phyloP scores from a whole-genome alignment of 352 stramenopile species.

The Pythium plurisporium region DNA sequence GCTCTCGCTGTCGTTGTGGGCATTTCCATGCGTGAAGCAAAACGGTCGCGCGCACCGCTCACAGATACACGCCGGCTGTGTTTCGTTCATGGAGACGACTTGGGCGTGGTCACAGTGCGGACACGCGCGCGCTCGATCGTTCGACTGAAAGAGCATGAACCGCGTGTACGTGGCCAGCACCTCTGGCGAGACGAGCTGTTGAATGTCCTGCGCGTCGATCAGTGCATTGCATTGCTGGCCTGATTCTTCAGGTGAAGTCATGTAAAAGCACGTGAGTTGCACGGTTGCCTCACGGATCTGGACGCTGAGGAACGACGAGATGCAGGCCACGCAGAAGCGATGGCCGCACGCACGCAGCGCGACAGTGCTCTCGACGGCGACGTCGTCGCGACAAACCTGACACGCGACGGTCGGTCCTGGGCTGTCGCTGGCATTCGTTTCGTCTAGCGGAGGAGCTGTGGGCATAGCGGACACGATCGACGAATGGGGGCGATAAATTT shows the following conservation, averaged over 20 bases:
- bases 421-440: too few species aligned
- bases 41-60: constrained; percentile 51
- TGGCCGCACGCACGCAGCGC: constrained; percentile 46
- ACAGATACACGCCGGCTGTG: constrained; percentile 43
- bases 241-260: not conserved
- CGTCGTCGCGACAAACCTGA: constrained; percentile 74
- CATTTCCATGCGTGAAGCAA: constrained; percentile 88
- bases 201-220: constrained; percentile 48
- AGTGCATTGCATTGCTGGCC: constrained; percentile 24
- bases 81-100: constrained; percentile 41
- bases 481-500: too few species aligned
- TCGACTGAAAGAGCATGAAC: constrained; percentile 87
- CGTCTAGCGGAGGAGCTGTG: too few species aligned
- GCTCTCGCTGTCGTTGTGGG: constrained; percentile 55
- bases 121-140: constrained; percentile 60
- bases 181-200: constrained; percentile 33
- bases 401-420: too few species aligned
- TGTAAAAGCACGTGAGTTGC: constrained; percentile 67
- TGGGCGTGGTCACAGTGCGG: constrained; percentile 59
- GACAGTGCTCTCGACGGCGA: constrained; percentile 28
- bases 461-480: too few species aligned
- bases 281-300: constrained; percentile 71
- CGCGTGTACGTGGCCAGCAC: constrained; percentile 77
- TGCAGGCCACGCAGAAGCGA: constrained; percentile 52
- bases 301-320: constrained; percentile 60